Percentiles rank a stretch among this genome's conserved stretches.
Conservation (phyloP, 2,329 filamentous ascomycete genomes). For the Cladosporium sp. region DNA sequence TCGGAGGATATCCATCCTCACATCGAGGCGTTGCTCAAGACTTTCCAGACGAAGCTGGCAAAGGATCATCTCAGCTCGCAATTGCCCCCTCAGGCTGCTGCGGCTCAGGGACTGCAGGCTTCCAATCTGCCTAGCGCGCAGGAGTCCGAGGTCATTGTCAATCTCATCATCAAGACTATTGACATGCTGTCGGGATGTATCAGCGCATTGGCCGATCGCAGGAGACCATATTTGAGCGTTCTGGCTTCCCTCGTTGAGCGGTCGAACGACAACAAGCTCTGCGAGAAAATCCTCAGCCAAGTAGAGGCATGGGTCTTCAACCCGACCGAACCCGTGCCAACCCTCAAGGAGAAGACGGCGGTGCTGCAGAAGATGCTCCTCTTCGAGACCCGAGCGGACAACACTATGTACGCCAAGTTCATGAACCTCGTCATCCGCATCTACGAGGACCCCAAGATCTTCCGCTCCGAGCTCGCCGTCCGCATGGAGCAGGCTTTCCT, state of each 20-base stretch:
- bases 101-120: conserved; percentile 34
- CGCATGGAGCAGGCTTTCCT: conserved; percentile 97
- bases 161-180: conserved; percentile 89
- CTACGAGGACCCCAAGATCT: conserved; percentile 95
- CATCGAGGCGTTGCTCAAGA: conserved; percentile 83
- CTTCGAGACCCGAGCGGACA: conserved; percentile 79
- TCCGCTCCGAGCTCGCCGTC: conserved; percentile 89
- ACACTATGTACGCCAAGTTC: conserved; percentile 84
- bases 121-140: conserved; percentile 57
- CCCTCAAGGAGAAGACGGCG: conserved; percentile 96
- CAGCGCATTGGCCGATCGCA: conserved; percentile 83
- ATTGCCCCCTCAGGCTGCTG: conserved; percentile 50
- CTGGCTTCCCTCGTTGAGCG: conserved; percentile 93
- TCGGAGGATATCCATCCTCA: conserved; percentile 86
- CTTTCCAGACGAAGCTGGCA: conserved; percentile 82
- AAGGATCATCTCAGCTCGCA: conserved; percentile 83
- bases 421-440: conserved; percentile 94
- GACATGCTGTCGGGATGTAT: conserved; percentile 88
- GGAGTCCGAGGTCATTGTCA: conserved; percentile 82
- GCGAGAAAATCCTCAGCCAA: conserved; percentile 87
- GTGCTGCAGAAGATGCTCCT: conserved; percentile 98
- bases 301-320: conserved; percentile 96
- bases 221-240: conserved; percentile 89
- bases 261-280: conserved; percentile 78
- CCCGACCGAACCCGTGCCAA: conserved; percentile 90